Conservation (phyloP, 2,329 filamentous ascomycete species). For the Rosellinia necatrix region DNA sequence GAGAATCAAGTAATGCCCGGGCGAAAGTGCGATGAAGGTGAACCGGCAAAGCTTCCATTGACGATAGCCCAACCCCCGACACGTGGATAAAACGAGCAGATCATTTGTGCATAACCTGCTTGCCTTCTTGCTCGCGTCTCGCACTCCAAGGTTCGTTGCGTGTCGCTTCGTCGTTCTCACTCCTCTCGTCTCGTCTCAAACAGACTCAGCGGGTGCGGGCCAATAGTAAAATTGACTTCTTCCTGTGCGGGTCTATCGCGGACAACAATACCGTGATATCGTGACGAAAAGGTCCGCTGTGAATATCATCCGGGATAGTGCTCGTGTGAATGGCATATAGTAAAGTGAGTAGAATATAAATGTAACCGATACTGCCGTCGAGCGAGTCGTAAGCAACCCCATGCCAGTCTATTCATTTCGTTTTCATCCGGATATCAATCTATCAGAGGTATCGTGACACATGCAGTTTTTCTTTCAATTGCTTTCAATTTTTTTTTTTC, state of each 20-base stretch:
- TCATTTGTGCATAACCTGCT: neutral
- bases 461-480: slow-evolving; percentile 32
- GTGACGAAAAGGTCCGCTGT: neutral
- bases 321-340: slow-evolving; percentile 22
- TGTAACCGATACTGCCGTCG: slow-evolving; percentile 24
- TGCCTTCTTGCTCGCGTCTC: neutral
- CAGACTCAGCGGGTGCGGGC: neutral
- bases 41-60: neutral
- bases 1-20: slow-evolving; percentile 21
- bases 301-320: neutral
- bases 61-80: neutral
- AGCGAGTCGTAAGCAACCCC: slow-evolving; percentile 22
- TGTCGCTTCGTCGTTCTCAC: neutral
- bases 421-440: slow-evolving; percentile 32
- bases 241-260: neutral
- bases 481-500: slow-evolving; percentile 1
- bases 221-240: neutral
- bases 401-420: slow-evolving; percentile 38
- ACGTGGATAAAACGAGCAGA: neutral
- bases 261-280: neutral
- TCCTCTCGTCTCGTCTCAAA: neutral
- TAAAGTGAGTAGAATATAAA: slow-evolving; percentile 22
- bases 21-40: neutral
- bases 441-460: slow-evolving; percentile 37
- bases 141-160: neutral